Conservation (phyloP, 208 protist genomes). For the Trypanosoma avium region DNA sequence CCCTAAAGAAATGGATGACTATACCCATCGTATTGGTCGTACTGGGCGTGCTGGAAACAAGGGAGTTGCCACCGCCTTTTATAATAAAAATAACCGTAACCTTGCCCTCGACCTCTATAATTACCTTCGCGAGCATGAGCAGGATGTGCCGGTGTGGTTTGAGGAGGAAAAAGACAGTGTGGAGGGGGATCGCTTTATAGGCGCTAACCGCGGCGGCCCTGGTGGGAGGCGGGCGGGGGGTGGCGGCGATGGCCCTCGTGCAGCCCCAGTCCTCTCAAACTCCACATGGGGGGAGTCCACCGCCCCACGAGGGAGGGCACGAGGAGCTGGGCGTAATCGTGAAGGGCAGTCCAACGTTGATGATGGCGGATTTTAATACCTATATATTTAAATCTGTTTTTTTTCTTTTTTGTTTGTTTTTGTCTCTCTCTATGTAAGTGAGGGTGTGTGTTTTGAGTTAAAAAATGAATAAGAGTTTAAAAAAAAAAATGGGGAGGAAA, state of each 20-base stretch:
- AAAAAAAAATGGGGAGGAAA: slow-evolving; percentile 5
- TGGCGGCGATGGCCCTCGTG: slow-evolving; percentile 30
- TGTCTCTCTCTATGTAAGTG: background rate
- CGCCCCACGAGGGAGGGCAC: slow-evolving; percentile 9
- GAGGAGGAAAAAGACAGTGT: slow-evolving; percentile 71
- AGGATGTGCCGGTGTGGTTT: slow-evolving; percentile 84
- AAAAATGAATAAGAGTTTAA: background rate
- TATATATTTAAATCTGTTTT: background rate
- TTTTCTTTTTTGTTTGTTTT: background rate
- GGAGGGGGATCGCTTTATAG: slow-evolving; percentile 71
- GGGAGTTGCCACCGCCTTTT: slow-evolving; percentile 95
- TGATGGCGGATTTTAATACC: slow-evolving; percentile 79
- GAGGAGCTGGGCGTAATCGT: slow-evolving; percentile 22
- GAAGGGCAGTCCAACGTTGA: slow-evolving; percentile 36
- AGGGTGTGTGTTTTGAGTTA: background rate
- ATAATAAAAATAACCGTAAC: slow-evolving; percentile 62
- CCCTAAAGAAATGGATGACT: slow-evolving; percentile 97
- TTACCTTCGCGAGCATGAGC: slow-evolving; percentile 86
- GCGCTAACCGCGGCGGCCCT: slow-evolving; percentile 27
- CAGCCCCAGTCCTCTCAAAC: slow-evolving; percentile 4
- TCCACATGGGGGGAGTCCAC: slow-evolving; percentile 32
- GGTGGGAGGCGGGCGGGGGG: slow-evolving; percentile 37
- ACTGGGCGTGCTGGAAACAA: slow-evolving; percentile 98
- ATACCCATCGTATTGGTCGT: slow-evolving; percentile 99
- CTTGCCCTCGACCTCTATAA: slow-evolving; percentile 72